Conservation (phyloP, 2,329 filamentous ascomycete species). For the Xylariaceae sp. region DNA sequence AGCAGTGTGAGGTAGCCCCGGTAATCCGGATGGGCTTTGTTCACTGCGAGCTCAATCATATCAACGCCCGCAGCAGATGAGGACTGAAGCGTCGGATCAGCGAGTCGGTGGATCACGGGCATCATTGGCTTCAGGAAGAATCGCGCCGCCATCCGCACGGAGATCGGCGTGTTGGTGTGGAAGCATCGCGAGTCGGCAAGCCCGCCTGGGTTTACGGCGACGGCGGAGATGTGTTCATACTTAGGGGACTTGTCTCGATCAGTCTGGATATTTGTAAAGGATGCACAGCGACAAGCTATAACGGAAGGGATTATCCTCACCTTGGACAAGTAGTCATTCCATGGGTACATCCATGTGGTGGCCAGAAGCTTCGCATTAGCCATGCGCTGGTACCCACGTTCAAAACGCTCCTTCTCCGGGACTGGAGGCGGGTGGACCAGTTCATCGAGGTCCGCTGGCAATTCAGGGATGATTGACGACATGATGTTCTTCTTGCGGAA, state of each 20-base stretch:
- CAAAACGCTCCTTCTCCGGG: background rate
- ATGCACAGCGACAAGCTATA: too few relatives aligned
- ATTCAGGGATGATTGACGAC: background rate
- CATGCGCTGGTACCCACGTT: background rate
- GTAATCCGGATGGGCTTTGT: background rate
- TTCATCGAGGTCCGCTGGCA: background rate
- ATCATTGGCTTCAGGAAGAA: background rate
- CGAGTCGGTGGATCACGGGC: background rate
- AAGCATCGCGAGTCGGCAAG: conserved; percentile 14
- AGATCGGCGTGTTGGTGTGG: conserved; percentile 8
- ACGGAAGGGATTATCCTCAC: too few relatives aligned
- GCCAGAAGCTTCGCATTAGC: background rate
- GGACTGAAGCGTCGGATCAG: background rate
- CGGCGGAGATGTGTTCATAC: conserved; percentile 8
- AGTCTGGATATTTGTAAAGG: background rate
- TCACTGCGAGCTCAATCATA: background rate
- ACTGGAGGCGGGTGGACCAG: background rate
- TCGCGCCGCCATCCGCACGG: background rate
- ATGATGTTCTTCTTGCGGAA: background rate
- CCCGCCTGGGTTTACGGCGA: conserved; percentile 17
- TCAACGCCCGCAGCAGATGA: background rate
- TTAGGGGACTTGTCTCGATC: background rate
- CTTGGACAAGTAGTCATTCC: background rate
- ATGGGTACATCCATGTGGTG: background rate
- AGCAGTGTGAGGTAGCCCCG: conserved; percentile 9